Base-by-base conservation (phyloP, 140 eudicot genomes). In the Cichorium intybus region DNA sequence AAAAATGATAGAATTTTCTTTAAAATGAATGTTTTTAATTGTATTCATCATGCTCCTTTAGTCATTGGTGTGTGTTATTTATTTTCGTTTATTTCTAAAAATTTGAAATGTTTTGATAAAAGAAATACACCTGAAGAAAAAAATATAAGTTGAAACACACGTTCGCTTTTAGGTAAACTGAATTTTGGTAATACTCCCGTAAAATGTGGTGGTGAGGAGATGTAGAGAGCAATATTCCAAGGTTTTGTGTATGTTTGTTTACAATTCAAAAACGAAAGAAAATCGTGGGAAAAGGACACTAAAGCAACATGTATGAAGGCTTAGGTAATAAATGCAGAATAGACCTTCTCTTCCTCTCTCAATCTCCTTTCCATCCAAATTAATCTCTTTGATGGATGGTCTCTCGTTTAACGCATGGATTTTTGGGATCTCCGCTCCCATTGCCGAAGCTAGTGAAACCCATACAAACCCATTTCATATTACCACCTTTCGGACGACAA, bases 321-420 rank as follows among this genome's bases (percentile, higher is more conserved):
- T 66, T 74, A 17, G 74, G 69, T 74, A 50, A 74, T 39, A 66
- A 74, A 66, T 56, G 62, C 79, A 50, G 57, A 66, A 57, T 14
- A 51, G 4, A 41, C 79, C 74, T 66, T 47, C 27, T 66, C 21
- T 28, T 28, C 29, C 60, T 48, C 48, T 18, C 22, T 47, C 75
- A 48, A 70, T n/a, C 8, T 0, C 10, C 12, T 48, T 11, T 71
- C 18, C 12, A 47, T 6, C 55, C 31, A 23, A 34, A 10, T 14
- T 43, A 14, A 43, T 3, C 49, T 7, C 49, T 20, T 27, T 6
- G 31, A 72, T 62, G 77, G 50, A 62, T 14, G 21, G 27, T 72
- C 58, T 72, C 64, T 35, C 28, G 27, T 53, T 71, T 50, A 50
- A 51, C 34, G 29, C 61, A 48, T 24, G 3, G 62, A 71, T 39